Percentiles rank a stretch among this genome's conserved stretches.
phyloP scores from a whole-genome alignment of 768 basidiomycete genomes.

The Collybia sp. region DNA sequence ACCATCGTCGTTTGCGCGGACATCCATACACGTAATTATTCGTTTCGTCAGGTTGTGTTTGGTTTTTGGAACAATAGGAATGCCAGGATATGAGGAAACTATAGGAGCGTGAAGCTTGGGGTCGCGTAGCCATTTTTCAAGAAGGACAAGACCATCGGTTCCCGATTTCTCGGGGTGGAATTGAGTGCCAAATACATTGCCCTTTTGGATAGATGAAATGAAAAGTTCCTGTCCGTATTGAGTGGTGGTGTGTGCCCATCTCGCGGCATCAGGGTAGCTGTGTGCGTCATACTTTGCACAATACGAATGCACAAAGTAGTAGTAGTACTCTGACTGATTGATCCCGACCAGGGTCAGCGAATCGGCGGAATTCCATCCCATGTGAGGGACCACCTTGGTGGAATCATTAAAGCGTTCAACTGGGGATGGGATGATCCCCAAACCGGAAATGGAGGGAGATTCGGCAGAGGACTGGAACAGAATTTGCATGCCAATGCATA shows the following conservation, averaged over 20 bases:
- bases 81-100: slow-evolving; percentile 24
- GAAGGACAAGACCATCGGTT: slow-evolving; percentile 72
- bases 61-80: slow-evolving; percentile 34
- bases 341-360: slow-evolving; percentile 44
- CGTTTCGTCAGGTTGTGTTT: slow-evolving; percentile 83
- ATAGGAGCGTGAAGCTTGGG: slow-evolving; percentile 36
- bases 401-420: slow-evolving; percentile 67
- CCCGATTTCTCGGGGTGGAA: slow-evolving; percentile 99
- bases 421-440: slow-evolving; percentile 79
- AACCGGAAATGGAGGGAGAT: slow-evolving; percentile 58
- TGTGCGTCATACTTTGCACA: slow-evolving; percentile 70
- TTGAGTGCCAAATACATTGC: slow-evolving; percentile 88
- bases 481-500: slow-evolving; percentile 98
- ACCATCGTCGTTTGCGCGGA: slow-evolving; percentile 91
- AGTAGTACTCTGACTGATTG: slow-evolving; percentile 51
- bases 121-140: slow-evolving; percentile 74
- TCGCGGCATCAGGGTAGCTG: slow-evolving; percentile 47
- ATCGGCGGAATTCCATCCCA: slow-evolving; percentile 91
- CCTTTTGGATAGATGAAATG: slow-evolving; percentile 75
- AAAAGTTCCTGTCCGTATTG: slow-evolving; percentile 95
- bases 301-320: slow-evolving; percentile 98
- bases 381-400: slow-evolving; percentile 92
- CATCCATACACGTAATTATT: slow-evolving; percentile 96
- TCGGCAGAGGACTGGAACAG: slow-evolving; percentile 88
- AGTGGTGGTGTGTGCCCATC: slow-evolving; percentile 83